Evolutionary conservation across 306 rosid genomes (phyloP).

Genomic region (Fagus crenata): DNA sequence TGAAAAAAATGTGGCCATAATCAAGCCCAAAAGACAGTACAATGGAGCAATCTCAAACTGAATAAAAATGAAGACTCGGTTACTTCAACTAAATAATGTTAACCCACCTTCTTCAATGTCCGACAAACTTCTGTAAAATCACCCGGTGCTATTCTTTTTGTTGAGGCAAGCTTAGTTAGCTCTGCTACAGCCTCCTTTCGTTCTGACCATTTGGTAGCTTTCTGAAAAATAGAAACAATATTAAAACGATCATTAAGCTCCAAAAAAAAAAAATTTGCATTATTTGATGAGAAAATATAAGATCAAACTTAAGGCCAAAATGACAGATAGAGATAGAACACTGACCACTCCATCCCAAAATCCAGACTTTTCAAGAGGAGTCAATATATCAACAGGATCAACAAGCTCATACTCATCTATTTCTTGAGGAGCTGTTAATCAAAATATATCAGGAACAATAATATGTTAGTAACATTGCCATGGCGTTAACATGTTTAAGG

Average conservation of each 20-base stretch:
- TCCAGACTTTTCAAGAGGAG: slow-evolving; percentile 95
- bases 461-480: slow-evolving; percentile 20
- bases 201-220: slow-evolving; percentile 99
- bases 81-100: slow-evolving; percentile 13
- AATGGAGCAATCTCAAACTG: slow-evolving; percentile 3
- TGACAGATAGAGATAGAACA: slow-evolving; percentile 30
- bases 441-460: slow-evolving; percentile 23
- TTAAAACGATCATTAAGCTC: neutral
- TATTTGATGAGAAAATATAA: slow-evolving; percentile 3
- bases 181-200: slow-evolving; percentile 95
- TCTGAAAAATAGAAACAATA: slow-evolving; percentile 44
- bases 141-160: slow-evolving; percentile 88
- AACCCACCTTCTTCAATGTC: slow-evolving; percentile 79
- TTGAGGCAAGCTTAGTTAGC: slow-evolving; percentile 89
- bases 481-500: slow-evolving; percentile 18
- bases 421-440: slow-evolving; percentile 78
- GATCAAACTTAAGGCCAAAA: slow-evolving; percentile 6
- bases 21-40: slow-evolving; percentile 4
- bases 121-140: slow-evolving; percentile 96
- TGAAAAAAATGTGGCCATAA: neutral
- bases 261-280: neutral
- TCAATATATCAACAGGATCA: slow-evolving; percentile 96
- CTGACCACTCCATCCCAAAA: slow-evolving; percentile 99
- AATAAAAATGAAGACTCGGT: neutral
- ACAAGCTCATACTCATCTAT: slow-evolving; percentile 96